Percentiles rank a stretch among this genome's conserved stretches.
phyloP scores from a whole-genome alignment of 2,329 filamentous ascomycete species.

The Clathrospora elynae region DNA sequence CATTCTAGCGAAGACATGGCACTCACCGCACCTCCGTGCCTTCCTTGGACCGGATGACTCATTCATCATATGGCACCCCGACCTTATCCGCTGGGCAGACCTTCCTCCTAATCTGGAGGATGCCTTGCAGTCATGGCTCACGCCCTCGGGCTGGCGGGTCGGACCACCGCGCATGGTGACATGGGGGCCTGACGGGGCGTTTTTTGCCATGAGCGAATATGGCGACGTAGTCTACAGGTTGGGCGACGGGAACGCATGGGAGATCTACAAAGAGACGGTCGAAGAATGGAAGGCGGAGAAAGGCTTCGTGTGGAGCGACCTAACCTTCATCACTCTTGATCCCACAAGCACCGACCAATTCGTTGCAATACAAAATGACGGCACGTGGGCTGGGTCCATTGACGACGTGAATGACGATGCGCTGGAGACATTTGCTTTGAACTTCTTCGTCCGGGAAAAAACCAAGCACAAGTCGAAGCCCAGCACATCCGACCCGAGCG shows the following conservation, averaged over 20 bases:
- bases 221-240: slow-evolving; percentile 38
- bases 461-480: slow-evolving; percentile 23
- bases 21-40: slow-evolving; percentile 37
- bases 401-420: slow-evolving; percentile 44
- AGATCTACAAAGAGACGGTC: slow-evolving; percentile 41
- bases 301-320: slow-evolving; percentile 38
- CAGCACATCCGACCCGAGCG: slow-evolving; percentile 9
- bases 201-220: slow-evolving; percentile 47
- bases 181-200: slow-evolving; percentile 41
- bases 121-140: slow-evolving; percentile 44
- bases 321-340: slow-evolving; percentile 42
- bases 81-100: slow-evolving; percentile 40
- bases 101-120: slow-evolving; percentile 38
- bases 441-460: slow-evolving; percentile 36
- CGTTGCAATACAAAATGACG: slow-evolving; percentile 41
- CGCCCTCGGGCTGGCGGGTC: slow-evolving; percentile 45
- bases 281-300: slow-evolving; percentile 43
- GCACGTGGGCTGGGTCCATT: slow-evolving; percentile 45
- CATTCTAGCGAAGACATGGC: slow-evolving; percentile 32
- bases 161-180: slow-evolving; percentile 42
- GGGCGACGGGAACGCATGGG: slow-evolving; percentile 33
- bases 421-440: slow-evolving; percentile 36
- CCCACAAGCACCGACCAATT: slow-evolving; percentile 41
- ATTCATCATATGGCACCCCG: slow-evolving; percentile 45
- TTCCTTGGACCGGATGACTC: slow-evolving; percentile 39